phyloP scores from a whole-genome alignment of 805 yeast genomes.

The Deakozyma indianensis region DNA sequence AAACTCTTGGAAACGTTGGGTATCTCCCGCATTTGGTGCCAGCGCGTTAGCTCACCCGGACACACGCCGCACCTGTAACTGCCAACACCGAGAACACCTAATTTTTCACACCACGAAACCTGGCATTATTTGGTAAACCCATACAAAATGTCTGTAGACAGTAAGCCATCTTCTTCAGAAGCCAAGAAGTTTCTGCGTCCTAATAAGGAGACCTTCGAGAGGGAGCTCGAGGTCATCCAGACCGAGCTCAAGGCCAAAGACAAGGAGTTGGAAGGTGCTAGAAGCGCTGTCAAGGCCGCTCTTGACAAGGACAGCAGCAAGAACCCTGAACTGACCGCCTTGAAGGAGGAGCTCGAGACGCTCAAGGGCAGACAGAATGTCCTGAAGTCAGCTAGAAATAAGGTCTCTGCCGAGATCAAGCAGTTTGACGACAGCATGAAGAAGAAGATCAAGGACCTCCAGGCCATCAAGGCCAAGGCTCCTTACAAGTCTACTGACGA shows the following conservation, averaged over 20 bases:
- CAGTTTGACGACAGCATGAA: constrained; percentile 54
- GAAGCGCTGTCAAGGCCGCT: constrained; percentile 11
- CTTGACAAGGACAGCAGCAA: constrained; percentile 7
- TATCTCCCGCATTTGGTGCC: too few relatives aligned
- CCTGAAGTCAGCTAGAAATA: constrained; percentile 31
- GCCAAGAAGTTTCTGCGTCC: constrained; percentile 10
- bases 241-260: constrained; percentile 15
- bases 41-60: too few relatives aligned
- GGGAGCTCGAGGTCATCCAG: constrained; percentile 16
- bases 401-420: constrained; percentile 50
- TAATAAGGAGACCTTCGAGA: constrained; percentile 17
- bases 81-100: background rate
- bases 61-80: background rate
- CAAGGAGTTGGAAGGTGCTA: constrained; percentile 13
- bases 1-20: too few relatives aligned
- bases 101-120: constrained; percentile 4
- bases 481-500: constrained; percentile 35
- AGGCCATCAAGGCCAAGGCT: constrained; percentile 53
- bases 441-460: constrained; percentile 63
- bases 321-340: constrained; percentile 25
- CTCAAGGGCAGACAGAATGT: constrained; percentile 31
- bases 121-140: constrained; percentile 4
- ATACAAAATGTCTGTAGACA: constrained; percentile 2
- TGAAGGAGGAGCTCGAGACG: constrained; percentile 40
- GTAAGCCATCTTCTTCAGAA: constrained; percentile 2